Conservation (phyloP, 768 basidiomycete species). For the Lactarius hatsudake region DNA sequence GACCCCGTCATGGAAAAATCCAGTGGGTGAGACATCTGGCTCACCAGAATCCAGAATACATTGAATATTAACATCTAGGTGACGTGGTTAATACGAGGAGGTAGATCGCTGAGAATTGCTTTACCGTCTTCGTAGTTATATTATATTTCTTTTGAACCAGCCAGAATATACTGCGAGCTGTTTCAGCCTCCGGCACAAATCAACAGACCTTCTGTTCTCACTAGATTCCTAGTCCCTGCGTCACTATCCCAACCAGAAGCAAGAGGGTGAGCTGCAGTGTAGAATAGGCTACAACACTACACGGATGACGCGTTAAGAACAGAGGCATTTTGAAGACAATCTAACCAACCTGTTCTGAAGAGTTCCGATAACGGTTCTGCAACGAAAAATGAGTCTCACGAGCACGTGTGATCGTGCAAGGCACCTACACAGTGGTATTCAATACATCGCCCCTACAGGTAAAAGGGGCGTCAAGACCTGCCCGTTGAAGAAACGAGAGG, state of each 20-base stretch:
- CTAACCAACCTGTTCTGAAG: slow-evolving; percentile 59
- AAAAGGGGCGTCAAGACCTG: not conserved
- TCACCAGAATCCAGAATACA: slow-evolving; percentile 66
- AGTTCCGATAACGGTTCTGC: slow-evolving; percentile 67
- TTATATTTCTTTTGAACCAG: slow-evolving; percentile 61
- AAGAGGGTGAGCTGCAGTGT: slow-evolving; percentile 67
- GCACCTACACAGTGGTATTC: slow-evolving; percentile 66
- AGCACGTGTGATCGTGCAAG: not conserved
- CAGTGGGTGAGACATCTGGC: slow-evolving; percentile 20
- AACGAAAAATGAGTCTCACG: slow-evolving; percentile 7
- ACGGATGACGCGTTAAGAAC: not conserved
- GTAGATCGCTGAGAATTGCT: slow-evolving; percentile 18
- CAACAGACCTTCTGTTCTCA: slow-evolving; percentile 34
- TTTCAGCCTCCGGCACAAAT: not conserved
- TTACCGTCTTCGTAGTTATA: slow-evolving; percentile 61
- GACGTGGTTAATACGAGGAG: not conserved
- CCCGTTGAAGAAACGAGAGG: not conserved
- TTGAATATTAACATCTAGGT: slow-evolving; percentile 68
- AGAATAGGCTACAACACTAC: slow-evolving; percentile 66
- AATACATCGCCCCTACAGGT: slow-evolving; percentile 63
- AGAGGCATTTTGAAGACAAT: not conserved
- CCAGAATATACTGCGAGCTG: slow-evolving; percentile 54
- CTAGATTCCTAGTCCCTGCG: slow-evolving; percentile 70
- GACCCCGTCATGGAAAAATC: not conserved
- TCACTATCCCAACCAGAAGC: slow-evolving; percentile 60